Conservation (phyloP, 2,329 filamentous ascomycete species). For the Dothiorella sarmentorum region DNA sequence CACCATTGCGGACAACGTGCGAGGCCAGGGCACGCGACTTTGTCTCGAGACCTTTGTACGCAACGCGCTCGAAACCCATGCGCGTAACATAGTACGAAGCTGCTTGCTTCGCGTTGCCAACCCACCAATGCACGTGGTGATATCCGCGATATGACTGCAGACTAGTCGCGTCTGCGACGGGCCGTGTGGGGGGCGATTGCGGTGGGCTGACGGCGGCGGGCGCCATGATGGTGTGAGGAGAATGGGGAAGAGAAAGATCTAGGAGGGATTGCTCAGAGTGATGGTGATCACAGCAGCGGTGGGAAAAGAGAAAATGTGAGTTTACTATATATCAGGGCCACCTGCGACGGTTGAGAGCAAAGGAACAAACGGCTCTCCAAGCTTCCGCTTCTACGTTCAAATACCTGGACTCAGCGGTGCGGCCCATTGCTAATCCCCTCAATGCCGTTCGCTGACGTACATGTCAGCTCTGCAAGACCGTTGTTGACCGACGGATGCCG, state of each 20-base stretch:
- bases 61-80: slow-evolving; percentile 79
- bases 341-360: background rate
- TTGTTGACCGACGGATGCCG: slow-evolving; percentile 15
- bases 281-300: background rate
- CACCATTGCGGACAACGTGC: slow-evolving; percentile 75
- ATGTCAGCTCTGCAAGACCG: slow-evolving; percentile 7
- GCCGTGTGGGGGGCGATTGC: background rate
- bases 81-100: slow-evolving; percentile 83
- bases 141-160: slow-evolving; percentile 66
- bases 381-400: background rate
- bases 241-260: background rate
- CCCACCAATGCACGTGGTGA: slow-evolving; percentile 93
- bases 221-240: slow-evolving; percentile 1
- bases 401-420: background rate
- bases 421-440: slow-evolving; percentile 12
- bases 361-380: background rate
- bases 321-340: background rate
- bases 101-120: slow-evolving; percentile 94
- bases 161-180: slow-evolving; percentile 1
- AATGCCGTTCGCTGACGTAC: slow-evolving; percentile 9
- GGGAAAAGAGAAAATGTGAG: background rate
- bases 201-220: slow-evolving; percentile 9
- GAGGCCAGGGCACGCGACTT: slow-evolving; percentile 77
- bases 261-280: background rate
- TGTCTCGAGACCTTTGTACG: slow-evolving; percentile 85